These are phyloP conservation scores for Dactylellina drechsleri DNA, from an alignment of 2,329 filamentous ascomycete species.

Conservation along the genomic window DNA sequence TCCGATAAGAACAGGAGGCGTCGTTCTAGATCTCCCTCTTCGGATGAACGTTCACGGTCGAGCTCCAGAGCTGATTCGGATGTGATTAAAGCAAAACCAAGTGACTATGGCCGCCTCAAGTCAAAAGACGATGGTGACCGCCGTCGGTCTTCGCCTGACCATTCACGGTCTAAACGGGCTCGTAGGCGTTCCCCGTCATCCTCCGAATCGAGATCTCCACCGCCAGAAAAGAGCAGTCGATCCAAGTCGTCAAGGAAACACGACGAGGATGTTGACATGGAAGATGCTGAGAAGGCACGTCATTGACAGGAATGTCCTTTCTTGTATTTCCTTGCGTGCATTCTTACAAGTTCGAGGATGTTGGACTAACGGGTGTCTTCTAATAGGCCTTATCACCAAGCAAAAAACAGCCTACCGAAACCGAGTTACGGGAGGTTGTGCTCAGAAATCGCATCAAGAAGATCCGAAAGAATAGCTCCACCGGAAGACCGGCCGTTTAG, in stretches of 20 bases:
- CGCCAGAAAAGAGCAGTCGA: constrained; percentile 30
- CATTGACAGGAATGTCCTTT: constrained; percentile 53
- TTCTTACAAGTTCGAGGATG: neutral
- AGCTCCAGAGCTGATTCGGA: constrained; percentile 51
- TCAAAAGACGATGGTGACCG: constrained; percentile 31
- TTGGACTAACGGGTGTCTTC: constrained; percentile 18
- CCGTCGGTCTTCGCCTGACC: constrained; percentile 34
- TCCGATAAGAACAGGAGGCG: constrained; percentile 39
- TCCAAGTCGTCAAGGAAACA: constrained; percentile 27
- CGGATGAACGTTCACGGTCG: constrained; percentile 51
- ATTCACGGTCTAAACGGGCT: constrained; percentile 42
- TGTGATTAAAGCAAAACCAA: constrained; percentile 46
- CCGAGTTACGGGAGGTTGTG: constrained; percentile 45
- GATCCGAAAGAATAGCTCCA: constrained; percentile 30
- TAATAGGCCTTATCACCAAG: constrained; percentile 16
- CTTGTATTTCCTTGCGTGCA: neutral
- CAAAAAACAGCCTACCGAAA: constrained; percentile 41
- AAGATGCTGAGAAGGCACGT: constrained; percentile 55
- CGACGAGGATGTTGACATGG: constrained; percentile 52
- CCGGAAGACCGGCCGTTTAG: constrained; percentile 15
- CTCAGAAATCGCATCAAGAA: constrained; percentile 52
- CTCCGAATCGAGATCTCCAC: constrained; percentile 30
- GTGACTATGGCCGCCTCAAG: constrained; percentile 50
- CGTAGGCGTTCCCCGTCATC: constrained; percentile 46
- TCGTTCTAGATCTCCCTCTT: constrained; percentile 50